Evolutionary conservation across 2,329 filamentous ascomycete species (phyloP), one percentile per base, ranked within the genome.

Genomic region (Trichoderma sp.): DNA sequence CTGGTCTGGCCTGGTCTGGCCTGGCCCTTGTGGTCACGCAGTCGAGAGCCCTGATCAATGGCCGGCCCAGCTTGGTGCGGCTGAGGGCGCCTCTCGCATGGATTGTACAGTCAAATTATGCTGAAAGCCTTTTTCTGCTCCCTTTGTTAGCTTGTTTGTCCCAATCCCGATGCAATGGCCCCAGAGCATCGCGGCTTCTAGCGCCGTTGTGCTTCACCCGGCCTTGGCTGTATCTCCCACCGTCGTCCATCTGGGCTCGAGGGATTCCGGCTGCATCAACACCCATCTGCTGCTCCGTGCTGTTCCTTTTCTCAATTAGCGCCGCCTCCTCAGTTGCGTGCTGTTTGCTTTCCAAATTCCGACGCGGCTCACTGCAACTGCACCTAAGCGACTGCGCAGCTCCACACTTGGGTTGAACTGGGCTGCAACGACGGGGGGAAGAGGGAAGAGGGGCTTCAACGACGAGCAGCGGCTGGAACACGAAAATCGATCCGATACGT

Each of bases 321-420:
- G n/a, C 39, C 39, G 18, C 18, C 39, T 43, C 39, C 37, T 66
- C 51, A 43, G 21, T 39, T 54, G 21, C 10, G 18, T 46, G 55
- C 30, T 65, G 51, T 26, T 26, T 51, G 49, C 28, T 26, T 65
- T 26, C 21, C 30, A 49, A 43, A 49, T 21, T 30, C 63, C 63
- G n/a, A 58, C 14, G 55, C 65, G 56, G 65, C 55, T 67, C 65
- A 51, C 37, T 39, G 55, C 55, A 24, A 61, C 43, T 26, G 30
- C 21, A 66, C 46, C 63, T 66, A 66, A 58, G 52, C 63, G 63
- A 66, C 63, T 54, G n/a, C 63, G 49, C 26, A 61, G 66, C 59
- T 68, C 66, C 66, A 68, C 66, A 68, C 55, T 68, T 68, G 59
- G 66, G 66, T 68, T 64, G 66, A 68, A 68, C 66, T 68, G 66